Evolutionary conservation across 805 yeast species (phyloP).

Genomic region (Saccharomycopsis fibuligera): DNA sequence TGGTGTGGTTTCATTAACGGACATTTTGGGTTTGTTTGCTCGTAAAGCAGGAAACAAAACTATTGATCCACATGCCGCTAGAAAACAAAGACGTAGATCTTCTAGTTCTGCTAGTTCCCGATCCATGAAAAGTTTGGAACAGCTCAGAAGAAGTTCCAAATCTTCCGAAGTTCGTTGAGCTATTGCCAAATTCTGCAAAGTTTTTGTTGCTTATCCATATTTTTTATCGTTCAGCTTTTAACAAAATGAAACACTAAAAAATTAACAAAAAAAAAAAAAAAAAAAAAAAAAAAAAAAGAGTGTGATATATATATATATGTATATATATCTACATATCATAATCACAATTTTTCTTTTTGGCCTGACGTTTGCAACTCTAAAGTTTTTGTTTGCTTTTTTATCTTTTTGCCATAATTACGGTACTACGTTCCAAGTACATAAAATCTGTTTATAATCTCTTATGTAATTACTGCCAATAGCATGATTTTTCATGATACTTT

Average conservation of each 20-base stretch:
- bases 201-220: not conserved
- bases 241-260: too few relatives aligned
- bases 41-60: conserved; percentile 36
- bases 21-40: conserved; percentile 77
- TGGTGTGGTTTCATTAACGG: conserved; percentile 91
- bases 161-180: conserved; percentile 10
- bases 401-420: not conserved
- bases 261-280: too few relatives aligned
- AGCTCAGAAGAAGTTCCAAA: conserved; percentile 9
- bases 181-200: not conserved
- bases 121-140: conserved; percentile 15
- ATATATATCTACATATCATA: too few relatives aligned
- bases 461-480: too few relatives aligned
- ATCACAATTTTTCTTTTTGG: not conserved
- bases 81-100: conserved; percentile 18
- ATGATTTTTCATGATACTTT: too few relatives aligned
- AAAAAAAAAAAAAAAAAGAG: too few relatives aligned
- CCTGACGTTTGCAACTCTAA: too few relatives aligned
- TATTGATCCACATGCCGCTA: conserved; percentile 80
- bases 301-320: too few relatives aligned
- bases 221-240: too few relatives aligned
- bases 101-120: conserved; percentile 16
- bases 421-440: not conserved
- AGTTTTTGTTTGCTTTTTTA: not conserved
- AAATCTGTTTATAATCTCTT: too few relatives aligned